Conservation (phyloP, 1,284 basidiomycete genomes). For the Lentinus polychrous region DNA sequence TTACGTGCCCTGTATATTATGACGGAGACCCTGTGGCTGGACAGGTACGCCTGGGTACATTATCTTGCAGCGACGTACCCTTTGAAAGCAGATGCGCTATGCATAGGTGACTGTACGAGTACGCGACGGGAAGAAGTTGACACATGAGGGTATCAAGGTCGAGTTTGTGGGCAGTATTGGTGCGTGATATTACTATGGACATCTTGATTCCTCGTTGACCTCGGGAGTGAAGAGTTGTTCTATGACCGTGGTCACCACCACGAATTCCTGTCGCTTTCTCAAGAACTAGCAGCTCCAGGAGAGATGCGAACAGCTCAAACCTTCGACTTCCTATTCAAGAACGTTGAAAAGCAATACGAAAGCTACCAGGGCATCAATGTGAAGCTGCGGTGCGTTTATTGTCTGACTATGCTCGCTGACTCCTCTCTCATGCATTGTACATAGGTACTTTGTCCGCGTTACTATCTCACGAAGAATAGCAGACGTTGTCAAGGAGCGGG, state of each 20-base stretch:
- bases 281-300: constrained; percentile 90
- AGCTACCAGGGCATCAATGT: constrained; percentile 98
- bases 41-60: constrained; percentile 49
- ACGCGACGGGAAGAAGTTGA: constrained; percentile 91
- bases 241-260: constrained; percentile 97
- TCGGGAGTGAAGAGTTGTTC: constrained; percentile 69
- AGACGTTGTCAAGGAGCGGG: constrained; percentile 88
- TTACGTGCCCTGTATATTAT: constrained; percentile 89
- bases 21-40: constrained; percentile 90
- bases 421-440: not conserved
- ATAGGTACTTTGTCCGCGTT: constrained; percentile 90
- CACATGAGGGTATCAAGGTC: constrained; percentile 96
- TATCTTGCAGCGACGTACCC: not conserved
- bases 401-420: too few relatives aligned
- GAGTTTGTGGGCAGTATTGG: constrained; percentile 97
- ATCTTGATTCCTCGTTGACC: not conserved
- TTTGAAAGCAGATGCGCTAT: not conserved
- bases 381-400: constrained; percentile 70
- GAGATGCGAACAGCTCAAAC: constrained; percentile 94
- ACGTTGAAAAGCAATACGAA: constrained; percentile 98
- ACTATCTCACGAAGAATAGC: constrained; percentile 88
- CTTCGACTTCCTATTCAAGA: constrained; percentile 96
- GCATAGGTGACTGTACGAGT: constrained; percentile 81
- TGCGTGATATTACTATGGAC: constrained; percentile 29
- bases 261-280: constrained; percentile 92